These are phyloP conservation scores for Actinidia polygama DNA, from an alignment of 179 eudicot species.

Conservation along the genomic window DNA sequence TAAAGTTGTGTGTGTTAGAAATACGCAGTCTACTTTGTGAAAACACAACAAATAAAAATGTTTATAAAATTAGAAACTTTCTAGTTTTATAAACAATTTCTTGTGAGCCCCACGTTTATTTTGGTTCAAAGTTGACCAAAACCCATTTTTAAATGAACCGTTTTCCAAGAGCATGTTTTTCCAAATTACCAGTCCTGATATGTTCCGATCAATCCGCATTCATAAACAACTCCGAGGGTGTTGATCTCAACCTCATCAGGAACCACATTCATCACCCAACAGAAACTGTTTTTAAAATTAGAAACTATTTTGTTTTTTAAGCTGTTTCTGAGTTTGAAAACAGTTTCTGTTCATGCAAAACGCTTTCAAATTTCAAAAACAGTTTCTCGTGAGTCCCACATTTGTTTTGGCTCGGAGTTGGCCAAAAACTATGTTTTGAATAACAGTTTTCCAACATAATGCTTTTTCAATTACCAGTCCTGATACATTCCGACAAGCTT, in stretches of 20 bases:
- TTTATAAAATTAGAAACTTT: conserved; percentile 52
- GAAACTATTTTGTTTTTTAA: conserved; percentile 66
- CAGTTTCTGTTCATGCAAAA: conserved; percentile 26
- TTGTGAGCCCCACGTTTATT: background rate
- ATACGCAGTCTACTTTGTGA: too few relatives aligned
- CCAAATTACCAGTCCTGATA: conserved; percentile 85
- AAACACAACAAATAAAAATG: too few relatives aligned
- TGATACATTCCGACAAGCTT: background rate
- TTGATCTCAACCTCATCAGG: conserved; percentile 71
- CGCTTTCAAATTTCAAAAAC: background rate
- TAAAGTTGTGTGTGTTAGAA: too few relatives aligned
- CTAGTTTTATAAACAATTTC: background rate
- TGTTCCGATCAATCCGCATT: conserved; percentile 89
- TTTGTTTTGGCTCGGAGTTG: background rate
- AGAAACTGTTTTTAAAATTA: conserved; percentile 70
- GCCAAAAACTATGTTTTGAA: background rate
- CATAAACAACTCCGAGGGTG: conserved; percentile 81
- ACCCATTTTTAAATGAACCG: background rate
- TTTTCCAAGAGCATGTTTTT: background rate
- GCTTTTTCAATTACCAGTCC: too few relatives aligned
- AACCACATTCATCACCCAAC: conserved; percentile 95
- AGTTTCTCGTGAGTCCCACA: background rate
- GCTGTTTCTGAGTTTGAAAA: conserved; percentile 44
- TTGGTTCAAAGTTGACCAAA: too few relatives aligned
- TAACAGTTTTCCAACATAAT: background rate